Evolutionary conservation across 208 protist genomes (phyloP).

Genomic region (Naegleria lovaniensis): DNA sequence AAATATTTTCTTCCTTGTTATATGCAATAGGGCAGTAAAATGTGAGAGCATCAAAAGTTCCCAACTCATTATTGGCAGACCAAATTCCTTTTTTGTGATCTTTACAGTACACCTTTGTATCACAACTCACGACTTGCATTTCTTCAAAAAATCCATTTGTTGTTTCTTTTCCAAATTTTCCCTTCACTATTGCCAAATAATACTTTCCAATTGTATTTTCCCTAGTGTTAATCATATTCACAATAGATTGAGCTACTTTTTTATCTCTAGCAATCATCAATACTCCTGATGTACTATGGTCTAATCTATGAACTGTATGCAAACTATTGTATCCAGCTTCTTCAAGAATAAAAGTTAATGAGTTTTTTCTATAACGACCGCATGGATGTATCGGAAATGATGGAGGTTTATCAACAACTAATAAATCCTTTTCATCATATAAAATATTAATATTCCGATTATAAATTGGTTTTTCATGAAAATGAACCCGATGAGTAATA

Average conservation of each 20-base stretch:
- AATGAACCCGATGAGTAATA: not conserved
- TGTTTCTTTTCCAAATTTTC: not conserved
- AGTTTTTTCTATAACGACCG: constrained; percentile 55
- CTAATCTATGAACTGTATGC: not conserved
- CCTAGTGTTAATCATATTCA: not conserved
- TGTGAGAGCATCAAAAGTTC: not conserved
- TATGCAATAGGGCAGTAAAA: not conserved
- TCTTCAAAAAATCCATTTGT: not conserved
- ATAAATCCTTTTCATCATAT: constrained; percentile 30
- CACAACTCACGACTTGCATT: not conserved
- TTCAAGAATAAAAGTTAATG: constrained; percentile 47
- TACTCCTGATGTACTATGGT: not conserved
- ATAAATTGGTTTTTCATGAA: constrained; percentile 5
- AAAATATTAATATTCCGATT: not conserved
- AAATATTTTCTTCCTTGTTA: not conserved
- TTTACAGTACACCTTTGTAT: not conserved
- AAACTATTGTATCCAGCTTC: not conserved
- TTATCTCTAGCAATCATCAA: not conserved
- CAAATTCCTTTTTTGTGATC: not conserved
- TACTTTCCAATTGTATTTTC: not conserved
- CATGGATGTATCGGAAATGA: constrained; percentile 43
- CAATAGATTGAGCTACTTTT: not conserved
- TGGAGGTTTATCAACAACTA: constrained; percentile 28
- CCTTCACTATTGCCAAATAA: constrained; percentile 4
- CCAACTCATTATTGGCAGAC: not conserved